phyloP scores from a whole-genome alignment of 176 grass and related monocot species.

The Secale cereale region DNA sequence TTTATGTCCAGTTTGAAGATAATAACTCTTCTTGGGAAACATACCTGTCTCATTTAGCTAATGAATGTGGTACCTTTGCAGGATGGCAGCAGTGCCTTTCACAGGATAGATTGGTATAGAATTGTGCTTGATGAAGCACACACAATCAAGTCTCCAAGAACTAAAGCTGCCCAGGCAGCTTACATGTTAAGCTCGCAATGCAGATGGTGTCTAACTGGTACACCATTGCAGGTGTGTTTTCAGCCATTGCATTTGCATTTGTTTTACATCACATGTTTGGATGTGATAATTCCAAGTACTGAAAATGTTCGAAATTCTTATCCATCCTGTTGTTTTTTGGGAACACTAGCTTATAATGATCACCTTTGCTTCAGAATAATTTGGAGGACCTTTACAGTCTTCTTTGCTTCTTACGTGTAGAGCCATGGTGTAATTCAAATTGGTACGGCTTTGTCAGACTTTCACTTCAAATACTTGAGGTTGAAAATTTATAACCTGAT shows the following conservation, averaged over 20 bases:
- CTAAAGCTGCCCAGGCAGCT: slow-evolving; percentile 67
- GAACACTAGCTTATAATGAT: neutral
- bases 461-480: slow-evolving; percentile 7
- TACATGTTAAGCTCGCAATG: slow-evolving; percentile 65
- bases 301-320: neutral
- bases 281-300: neutral
- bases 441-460: slow-evolving; percentile 47
- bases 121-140: slow-evolving; percentile 93
- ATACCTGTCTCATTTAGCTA: neutral
- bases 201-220: slow-evolving; percentile 96
- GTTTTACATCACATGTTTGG: neutral
- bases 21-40: neutral
- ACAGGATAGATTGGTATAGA: slow-evolving; percentile 78
- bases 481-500: neutral
- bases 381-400: slow-evolving; percentile 95
- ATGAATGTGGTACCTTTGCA: slow-evolving; percentile 26
- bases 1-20: neutral
- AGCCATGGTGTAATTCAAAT: slow-evolving; percentile 74
- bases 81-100: slow-evolving; percentile 66
- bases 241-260: neutral
- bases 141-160: slow-evolving; percentile 77
- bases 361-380: slow-evolving; percentile 53
- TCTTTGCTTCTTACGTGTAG: slow-evolving; percentile 81
- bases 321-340: neutral
- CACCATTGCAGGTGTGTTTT: slow-evolving; percentile 70